Conservation (phyloP, 2,329 filamentous ascomycete genomes). For the Lachnellula hyalina region DNA sequence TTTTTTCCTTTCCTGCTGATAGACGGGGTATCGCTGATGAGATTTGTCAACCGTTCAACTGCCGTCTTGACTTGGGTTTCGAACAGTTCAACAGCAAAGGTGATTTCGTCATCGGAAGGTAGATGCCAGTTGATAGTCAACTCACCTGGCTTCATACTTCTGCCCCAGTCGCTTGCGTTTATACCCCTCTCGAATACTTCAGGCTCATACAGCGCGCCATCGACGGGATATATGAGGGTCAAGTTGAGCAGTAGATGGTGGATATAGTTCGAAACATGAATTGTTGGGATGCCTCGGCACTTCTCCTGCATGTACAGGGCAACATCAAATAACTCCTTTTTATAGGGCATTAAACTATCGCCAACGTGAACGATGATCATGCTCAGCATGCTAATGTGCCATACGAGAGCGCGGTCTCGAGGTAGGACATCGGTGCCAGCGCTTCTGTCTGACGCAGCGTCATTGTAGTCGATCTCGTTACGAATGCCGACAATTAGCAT, state of each 20-base stretch:
- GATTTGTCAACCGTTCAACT: slow-evolving; percentile 64
- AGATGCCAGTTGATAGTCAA: slow-evolving; percentile 89
- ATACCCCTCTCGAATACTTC: slow-evolving; percentile 65
- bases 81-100: slow-evolving; percentile 86
- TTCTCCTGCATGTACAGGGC: slow-evolving; percentile 95
- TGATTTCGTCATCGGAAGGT: slow-evolving; percentile 71
- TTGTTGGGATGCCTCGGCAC: slow-evolving; percentile 87
- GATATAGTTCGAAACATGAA: slow-evolving; percentile 96
- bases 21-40: slow-evolving; percentile 76
- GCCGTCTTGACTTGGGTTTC: slow-evolving; percentile 76
- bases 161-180: slow-evolving; percentile 78
- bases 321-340: slow-evolving; percentile 83
- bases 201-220: slow-evolving; percentile 84
- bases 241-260: slow-evolving; percentile 93
- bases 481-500: slow-evolving; percentile 88
- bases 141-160: slow-evolving; percentile 65
- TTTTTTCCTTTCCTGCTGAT: slow-evolving; percentile 91
- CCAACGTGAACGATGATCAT: slow-evolving; percentile 98
- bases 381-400: slow-evolving; percentile 94
- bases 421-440: slow-evolving; percentile 91
- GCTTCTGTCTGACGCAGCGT: slow-evolving; percentile 88
- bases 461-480: slow-evolving; percentile 95
- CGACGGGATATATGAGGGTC: slow-evolving; percentile 88
- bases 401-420: slow-evolving; percentile 85
- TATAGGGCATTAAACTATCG: slow-evolving; percentile 81